phyloP scores from a whole-genome alignment of 2,329 filamentous ascomycete genomes.

The Talaromyces rugulosus region DNA sequence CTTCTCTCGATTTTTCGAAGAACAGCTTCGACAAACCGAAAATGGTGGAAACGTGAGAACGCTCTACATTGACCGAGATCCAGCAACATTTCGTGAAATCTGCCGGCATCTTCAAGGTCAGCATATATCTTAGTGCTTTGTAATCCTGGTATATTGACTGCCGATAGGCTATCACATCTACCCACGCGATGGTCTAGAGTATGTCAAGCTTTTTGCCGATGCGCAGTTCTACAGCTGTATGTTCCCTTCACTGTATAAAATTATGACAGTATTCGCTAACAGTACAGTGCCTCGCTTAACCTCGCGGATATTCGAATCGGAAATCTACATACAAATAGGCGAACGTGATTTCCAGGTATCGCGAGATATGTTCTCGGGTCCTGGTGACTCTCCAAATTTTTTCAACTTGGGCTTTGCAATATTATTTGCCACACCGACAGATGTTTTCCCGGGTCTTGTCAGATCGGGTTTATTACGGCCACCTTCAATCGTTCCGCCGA shows the following conservation, averaged over 20 bases:
- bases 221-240: conserved; percentile 87
- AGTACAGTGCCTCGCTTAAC: conserved; percentile 74
- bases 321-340: conserved; percentile 89
- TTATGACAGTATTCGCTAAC: neutral
- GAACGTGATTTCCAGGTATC: conserved; percentile 84
- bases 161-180: conserved; percentile 71
- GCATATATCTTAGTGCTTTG: neutral
- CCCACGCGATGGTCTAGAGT: conserved; percentile 78
- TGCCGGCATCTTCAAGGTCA: conserved; percentile 76
- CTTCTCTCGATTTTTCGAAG: conserved; percentile 89
- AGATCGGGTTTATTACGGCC: conserved; percentile 75
- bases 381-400: conserved; percentile 92
- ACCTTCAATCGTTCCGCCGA: conserved; percentile 77
- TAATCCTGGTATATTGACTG: neutral
- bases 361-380: conserved; percentile 76
- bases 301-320: conserved; percentile 84
- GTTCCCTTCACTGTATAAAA: conserved; percentile 22
- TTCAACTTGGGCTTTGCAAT: conserved; percentile 86
- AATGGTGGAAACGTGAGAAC: conserved; percentile 64
- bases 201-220: conserved; percentile 88
- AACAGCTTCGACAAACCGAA: conserved; percentile 66
- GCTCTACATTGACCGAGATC: conserved; percentile 92
- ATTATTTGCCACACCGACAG: conserved; percentile 75
- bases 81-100: conserved; percentile 82
- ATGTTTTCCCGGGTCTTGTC: conserved; percentile 82